Evolutionary conservation across 1,284 basidiomycete species (phyloP), one percentile per base, ranked within the genome.

Genomic region (Calocybe gambosa): DNA sequence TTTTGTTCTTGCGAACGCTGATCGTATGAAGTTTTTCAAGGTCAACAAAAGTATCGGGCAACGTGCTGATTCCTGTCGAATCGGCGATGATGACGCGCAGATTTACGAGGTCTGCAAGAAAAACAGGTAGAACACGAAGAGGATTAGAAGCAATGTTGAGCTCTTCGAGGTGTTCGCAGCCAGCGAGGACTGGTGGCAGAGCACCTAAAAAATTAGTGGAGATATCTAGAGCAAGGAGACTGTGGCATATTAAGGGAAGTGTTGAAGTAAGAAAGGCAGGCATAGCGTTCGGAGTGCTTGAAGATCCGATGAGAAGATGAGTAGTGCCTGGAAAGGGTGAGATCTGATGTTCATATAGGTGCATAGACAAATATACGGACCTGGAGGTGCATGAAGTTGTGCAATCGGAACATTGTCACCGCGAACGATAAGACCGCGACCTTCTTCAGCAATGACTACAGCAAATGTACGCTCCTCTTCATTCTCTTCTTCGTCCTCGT

Each of bases 101-200:
- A 50, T 82, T 82, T 5, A 69, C 67, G 20, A 98, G 74, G 50
- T 86, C 76, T 25, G 83, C 78, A 33, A 97, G 71, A 64, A 93
- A 93, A 21, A 82, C 71, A 7, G 94, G 93, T 21, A 97, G 73
- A 15, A 82, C 82, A 39, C 87, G 81, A 37, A 98, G 73, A 0
- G 89, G 88, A 63, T 99, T 99, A 45, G 81, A 84, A 10, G 91
- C 91, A 43, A 99, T 76, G 62, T 98, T 96, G 45, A 99, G 77
- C 68, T 99, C 96, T 62, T 98, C 93, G 33, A 99, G 80, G 54
- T 73, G 76, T 47, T 74, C 69, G 64, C 94, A 97, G 18, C 79
- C 68, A 18, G 81, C 77, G 36, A 99, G 78, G 12, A 82, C 76
- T 3, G 83, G 81, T 1, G 95, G 93, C 36, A 99, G 69, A 20